A percentile compares a stretch with the other conserved stretches of the same genome.
phyloP scores from a whole-genome alignment of 495 filamentous ascomycete species.

The Astrothelium subdiscretum region DNA sequence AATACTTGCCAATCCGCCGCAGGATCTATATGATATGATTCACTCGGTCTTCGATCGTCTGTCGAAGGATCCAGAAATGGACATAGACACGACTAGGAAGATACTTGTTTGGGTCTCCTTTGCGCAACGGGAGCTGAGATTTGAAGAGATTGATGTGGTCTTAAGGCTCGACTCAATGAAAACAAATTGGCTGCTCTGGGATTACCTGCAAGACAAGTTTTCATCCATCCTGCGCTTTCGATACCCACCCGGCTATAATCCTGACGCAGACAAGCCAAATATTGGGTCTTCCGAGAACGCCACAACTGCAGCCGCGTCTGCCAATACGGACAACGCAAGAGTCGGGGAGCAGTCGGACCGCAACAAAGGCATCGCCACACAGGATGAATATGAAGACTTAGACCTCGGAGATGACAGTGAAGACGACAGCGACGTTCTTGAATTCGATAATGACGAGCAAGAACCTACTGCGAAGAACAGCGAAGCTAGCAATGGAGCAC shows the following conservation, averaged over 20 bases:
- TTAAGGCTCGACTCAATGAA: background rate
- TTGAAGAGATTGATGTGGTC: background rate
- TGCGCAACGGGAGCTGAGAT: background rate
- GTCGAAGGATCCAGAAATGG: background rate
- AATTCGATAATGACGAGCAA: background rate
- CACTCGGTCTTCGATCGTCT: background rate
- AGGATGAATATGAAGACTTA: background rate
- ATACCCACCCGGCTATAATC: background rate
- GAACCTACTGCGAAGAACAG: background rate
- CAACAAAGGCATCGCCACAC: background rate
- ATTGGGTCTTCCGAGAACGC: background rate
- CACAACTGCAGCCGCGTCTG: background rate
- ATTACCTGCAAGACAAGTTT: background rate
- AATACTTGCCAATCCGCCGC: background rate
- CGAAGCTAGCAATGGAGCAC: background rate
- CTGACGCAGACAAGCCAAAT: background rate
- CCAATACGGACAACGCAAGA: background rate
- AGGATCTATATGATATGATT: background rate
- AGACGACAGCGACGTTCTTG: background rate
- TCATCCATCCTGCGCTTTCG: background rate
- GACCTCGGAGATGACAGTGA: background rate
- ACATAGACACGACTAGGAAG: background rate
- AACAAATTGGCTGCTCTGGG: background rate
- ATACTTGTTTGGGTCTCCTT: background rate
- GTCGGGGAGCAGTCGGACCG: background rate